phyloP scores from a whole-genome alignment of 371 early-diverging fungal genomes.

The Mortierella sp. region DNA sequence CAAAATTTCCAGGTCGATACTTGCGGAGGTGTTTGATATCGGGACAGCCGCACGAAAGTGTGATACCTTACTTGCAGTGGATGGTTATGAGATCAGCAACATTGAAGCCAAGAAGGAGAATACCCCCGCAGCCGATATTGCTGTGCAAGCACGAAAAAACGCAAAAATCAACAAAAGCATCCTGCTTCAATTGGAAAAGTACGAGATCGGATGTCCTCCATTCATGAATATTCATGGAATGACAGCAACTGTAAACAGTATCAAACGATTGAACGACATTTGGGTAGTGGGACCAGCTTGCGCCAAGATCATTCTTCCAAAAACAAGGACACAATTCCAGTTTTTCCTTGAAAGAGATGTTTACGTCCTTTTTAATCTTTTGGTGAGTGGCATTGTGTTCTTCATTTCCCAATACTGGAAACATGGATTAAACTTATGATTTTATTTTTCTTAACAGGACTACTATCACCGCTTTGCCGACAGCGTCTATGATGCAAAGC shows the following conservation, averaged over 20 bases:
- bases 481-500: too few relatives aligned
- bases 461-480: too few relatives aligned
- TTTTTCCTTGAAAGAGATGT: constrained; percentile 28
- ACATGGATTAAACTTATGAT: too few relatives aligned
- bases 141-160: constrained; percentile 13
- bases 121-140: constrained; percentile 9
- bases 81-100: constrained; percentile 13
- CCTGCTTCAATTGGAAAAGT: constrained; percentile 15
- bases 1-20: constrained; percentile 12
- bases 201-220: constrained; percentile 11
- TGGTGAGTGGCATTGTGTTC: constrained; percentile 13
- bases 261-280: constrained; percentile 28
- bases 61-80: constrained; percentile 15
- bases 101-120: constrained; percentile 8
- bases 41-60: constrained; percentile 10
- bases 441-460: too few relatives aligned
- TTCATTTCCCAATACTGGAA: too few relatives aligned
- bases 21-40: constrained; percentile 12
- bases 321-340: constrained; percentile 23
- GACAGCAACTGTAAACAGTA: constrained; percentile 18
- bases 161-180: constrained; percentile 26
- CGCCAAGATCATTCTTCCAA: constrained; percentile 28
- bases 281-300: constrained; percentile 34
- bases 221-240: constrained; percentile 20
- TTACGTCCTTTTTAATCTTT: constrained; percentile 26